Conservation (phyloP, 176 grass and related monocot species). For the Phyllostachys edulis region DNA sequence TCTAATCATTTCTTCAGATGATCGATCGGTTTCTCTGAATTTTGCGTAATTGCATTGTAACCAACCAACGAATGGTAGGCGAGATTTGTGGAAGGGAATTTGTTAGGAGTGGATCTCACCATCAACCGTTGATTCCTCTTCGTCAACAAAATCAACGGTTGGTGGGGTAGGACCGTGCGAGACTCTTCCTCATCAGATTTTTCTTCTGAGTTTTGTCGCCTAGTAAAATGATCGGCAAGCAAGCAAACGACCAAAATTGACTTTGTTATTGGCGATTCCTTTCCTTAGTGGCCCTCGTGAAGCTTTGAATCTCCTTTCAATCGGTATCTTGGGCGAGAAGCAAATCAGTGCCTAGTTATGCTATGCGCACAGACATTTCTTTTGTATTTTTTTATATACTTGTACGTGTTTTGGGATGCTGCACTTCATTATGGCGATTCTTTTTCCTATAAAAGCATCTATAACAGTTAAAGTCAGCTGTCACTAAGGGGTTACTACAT, state of each 20-base stretch:
- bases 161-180: too few relatives aligned
- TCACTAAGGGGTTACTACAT: too few relatives aligned
- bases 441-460: background rate
- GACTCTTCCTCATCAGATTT: too few relatives aligned
- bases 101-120: too few relatives aligned
- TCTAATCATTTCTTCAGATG: background rate
- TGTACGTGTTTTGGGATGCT: conserved; percentile 15
- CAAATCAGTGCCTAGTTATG: background rate
- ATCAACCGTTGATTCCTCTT: too few relatives aligned
- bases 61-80: background rate
- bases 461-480: too few relatives aligned
- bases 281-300: conserved; percentile 22
- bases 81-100: too few relatives aligned
- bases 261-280: conserved; percentile 18
- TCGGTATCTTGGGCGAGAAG: conserved; percentile 22
- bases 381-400: background rate
- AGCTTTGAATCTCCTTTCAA: conserved; percentile 19
- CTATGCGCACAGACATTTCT: background rate
- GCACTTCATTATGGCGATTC: conserved; percentile 20
- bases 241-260: background rate
- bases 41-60: background rate
- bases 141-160: too few relatives aligned
- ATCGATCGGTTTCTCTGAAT: background rate
- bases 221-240: background rate
- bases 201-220: background rate